phyloP scores from a whole-genome alignment of 139 green algal species.

The Picocystis salinarum region DNA sequence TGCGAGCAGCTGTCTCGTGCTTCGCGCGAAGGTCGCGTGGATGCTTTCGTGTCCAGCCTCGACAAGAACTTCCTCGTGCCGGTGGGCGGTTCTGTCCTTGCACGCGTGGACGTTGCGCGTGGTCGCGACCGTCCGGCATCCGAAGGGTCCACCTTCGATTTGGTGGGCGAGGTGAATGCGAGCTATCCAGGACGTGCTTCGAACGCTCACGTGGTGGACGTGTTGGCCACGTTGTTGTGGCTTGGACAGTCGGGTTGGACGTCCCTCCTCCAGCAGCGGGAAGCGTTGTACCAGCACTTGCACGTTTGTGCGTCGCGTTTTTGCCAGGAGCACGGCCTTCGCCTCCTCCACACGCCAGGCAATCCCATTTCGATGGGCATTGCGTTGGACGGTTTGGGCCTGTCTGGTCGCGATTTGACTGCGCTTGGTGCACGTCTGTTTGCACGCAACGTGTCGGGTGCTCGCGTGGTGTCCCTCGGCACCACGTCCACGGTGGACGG shows the following conservation, averaged over 20 bases:
- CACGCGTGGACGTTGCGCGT: neutral
- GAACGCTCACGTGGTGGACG: slow-evolving; percentile 50
- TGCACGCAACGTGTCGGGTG: slow-evolving; percentile 50
- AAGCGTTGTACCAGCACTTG: slow-evolving; percentile 43
- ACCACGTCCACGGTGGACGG: slow-evolving; percentile 42
- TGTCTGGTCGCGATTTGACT: slow-evolving; percentile 18
- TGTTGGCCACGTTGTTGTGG: slow-evolving; percentile 85
- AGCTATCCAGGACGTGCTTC: slow-evolving; percentile 67
- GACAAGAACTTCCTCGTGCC: slow-evolving; percentile 98
- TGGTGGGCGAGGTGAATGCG: slow-evolving; percentile 47
- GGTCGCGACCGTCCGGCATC: slow-evolving; percentile 27
- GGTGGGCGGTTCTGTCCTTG: slow-evolving; percentile 35
- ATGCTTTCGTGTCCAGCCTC: slow-evolving; percentile 64
- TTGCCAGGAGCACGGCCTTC: slow-evolving; percentile 19
- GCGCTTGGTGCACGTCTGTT: slow-evolving; percentile 64
- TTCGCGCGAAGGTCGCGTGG: slow-evolving; percentile 51
- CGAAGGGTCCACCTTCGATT: neutral
- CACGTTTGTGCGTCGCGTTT: neutral
- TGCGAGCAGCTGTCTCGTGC: slow-evolving; percentile 16
- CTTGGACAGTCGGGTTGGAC: slow-evolving; percentile 47
- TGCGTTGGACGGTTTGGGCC: slow-evolving; percentile 29
- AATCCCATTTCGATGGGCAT: slow-evolving; percentile 84
- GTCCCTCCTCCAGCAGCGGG: slow-evolving; percentile 37
- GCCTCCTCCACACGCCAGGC: slow-evolving; percentile 49
- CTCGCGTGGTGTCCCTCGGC: slow-evolving; percentile 41